Percentiles rank a stretch among this genome's conserved stretches.
phyloP scores from a whole-genome alignment of 345 rosid species.

The Moricandia moricandioides region DNA sequence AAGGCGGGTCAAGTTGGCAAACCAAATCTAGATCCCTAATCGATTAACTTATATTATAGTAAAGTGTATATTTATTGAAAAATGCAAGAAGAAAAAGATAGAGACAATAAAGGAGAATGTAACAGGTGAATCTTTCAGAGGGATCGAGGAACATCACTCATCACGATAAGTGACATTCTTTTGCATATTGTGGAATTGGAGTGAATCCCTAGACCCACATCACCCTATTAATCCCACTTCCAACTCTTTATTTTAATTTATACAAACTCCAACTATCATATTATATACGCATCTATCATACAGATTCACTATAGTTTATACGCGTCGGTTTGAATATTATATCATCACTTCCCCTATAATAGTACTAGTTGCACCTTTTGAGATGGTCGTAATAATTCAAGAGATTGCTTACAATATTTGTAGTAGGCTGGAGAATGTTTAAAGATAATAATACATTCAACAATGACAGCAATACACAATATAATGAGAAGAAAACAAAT shows the following conservation, averaged over 20 bases:
- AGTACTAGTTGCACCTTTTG: slow-evolving; percentile 38
- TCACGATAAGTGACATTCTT: slow-evolving; percentile 64
- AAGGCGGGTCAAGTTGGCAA: slow-evolving; percentile 14
- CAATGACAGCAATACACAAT: slow-evolving; percentile 5
- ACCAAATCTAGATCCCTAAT: slow-evolving; percentile 24
- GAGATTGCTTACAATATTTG: slow-evolving; percentile 28
- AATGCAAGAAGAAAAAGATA: slow-evolving; percentile 44
- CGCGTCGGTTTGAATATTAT: slow-evolving; percentile 26
- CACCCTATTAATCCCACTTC: slow-evolving; percentile 57
- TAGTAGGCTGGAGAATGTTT: slow-evolving; percentile 29
- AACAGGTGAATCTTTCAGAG: slow-evolving; percentile 63
- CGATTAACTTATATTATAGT: slow-evolving; percentile 7
- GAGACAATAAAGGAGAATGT: slow-evolving; percentile 41
- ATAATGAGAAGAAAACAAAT: neutral
- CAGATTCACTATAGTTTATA: slow-evolving; percentile 21
- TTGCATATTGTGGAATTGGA: slow-evolving; percentile 43
- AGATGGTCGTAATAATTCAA: slow-evolving; percentile 36
- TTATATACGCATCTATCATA: slow-evolving; percentile 13
- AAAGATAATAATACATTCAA: slow-evolving; percentile 7
- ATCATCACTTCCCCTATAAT: slow-evolving; percentile 9
- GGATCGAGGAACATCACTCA: slow-evolving; percentile 58
- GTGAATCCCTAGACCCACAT: slow-evolving; percentile 74
- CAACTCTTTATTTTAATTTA: slow-evolving; percentile 24
- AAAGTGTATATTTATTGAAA: slow-evolving; percentile 31
- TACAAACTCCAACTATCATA: slow-evolving; percentile 23